Base-by-base conservation (phyloP, 768 basidiomycete species). In the Tricholoma flavovirens region DNA sequence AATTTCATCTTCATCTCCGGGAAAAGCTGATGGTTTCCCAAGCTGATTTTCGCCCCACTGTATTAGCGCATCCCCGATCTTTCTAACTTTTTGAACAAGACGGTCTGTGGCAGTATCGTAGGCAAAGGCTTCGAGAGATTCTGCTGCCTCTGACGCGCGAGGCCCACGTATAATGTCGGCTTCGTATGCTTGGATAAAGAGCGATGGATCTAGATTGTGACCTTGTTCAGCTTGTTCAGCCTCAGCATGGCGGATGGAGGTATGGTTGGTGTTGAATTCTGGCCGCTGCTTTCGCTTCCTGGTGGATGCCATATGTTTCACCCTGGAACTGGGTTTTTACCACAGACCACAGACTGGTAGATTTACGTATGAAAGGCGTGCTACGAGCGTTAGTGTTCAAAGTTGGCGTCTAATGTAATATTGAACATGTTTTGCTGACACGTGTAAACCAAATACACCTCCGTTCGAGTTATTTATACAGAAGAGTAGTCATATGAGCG, bases 101-200 rank as follows among this genome's bases (percentile, higher is more conserved):
- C 2, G 30, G 7, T 49, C 30, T 12, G 35, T 29, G 17, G 46
- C 46, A 35, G 56, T 26, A 24, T 49, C 50, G 26, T 67, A 65
- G 36, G 64, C 63, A 14, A 62, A 59, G 1, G 70, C 66, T 57
- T 76, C 75, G 7, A 77, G 65, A n/a, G 75, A 71, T 24, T 57
- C 56, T 4, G 74, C 76, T 1, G 78, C 73, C 8, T 67, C 59
- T 3, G 59, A 60, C 1, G 79, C 81, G 15, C 70, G 68, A 0
- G 80, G 72, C 2, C 86, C 83, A 15, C 79, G 79, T 4, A 85
- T 67, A 19, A 94, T 70, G 49, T 88, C 84, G 4, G 88, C 88
- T 69, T 94, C 92, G 65, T 91, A 79, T 0, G 88, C 92, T 60
- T 85, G 83, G 32, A 92, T 71, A 57, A 74, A 80, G 3, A 84